Conservation (phyloP, 805 yeast genomes). For the Candida vartiovaarae region DNA sequence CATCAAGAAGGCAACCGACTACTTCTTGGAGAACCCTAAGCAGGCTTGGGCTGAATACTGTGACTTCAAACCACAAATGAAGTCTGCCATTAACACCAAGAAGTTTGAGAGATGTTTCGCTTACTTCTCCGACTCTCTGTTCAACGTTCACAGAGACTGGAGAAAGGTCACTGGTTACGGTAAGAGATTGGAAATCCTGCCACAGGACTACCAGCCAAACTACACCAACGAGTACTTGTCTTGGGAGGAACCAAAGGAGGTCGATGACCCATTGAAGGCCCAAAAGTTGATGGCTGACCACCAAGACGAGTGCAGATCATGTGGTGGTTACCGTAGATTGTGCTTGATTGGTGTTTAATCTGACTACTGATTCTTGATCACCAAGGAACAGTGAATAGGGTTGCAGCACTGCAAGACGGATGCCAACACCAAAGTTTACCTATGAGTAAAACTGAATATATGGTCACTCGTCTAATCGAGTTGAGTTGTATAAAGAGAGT, state of each 20-base stretch:
- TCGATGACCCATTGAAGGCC: background rate
- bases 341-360: background rate
- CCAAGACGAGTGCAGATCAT: background rate
- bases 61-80: constrained; percentile 1
- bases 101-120: constrained; percentile 1
- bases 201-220: background rate
- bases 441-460: no score
- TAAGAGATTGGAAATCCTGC: constrained; percentile 1
- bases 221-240: background rate
- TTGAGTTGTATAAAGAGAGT: no score
- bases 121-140: background rate
- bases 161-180: background rate
- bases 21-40: constrained; percentile 1
- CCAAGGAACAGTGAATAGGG: no score
- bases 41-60: background rate
- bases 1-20: background rate
- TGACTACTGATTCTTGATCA: background rate
- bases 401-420: no score
- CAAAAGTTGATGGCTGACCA: background rate
- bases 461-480: no score
- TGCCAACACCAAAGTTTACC: no score
- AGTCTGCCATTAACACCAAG: background rate
- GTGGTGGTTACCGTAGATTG: background rate
- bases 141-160: background rate
- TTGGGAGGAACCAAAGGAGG: constrained; percentile 1